Evolutionary conservation across 2,329 filamentous ascomycete genomes (phyloP), one percentile per base, ranked within the genome.

Genomic region (Aspergillus pseudoviridinutans): DNA sequence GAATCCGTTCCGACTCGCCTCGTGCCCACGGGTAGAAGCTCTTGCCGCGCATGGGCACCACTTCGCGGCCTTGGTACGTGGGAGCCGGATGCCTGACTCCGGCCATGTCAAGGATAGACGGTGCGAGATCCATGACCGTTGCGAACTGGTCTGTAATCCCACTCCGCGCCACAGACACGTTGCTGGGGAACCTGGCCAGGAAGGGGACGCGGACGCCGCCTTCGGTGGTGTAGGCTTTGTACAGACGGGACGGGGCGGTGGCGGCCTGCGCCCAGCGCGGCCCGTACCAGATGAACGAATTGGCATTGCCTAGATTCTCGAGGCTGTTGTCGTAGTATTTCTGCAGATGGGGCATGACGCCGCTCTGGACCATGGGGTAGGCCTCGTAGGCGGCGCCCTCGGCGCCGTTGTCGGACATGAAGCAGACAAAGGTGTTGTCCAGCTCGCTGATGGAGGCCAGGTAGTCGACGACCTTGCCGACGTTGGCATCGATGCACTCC

Each of bases 401-500:
- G 10, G 84, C 84, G 2, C 84, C 84, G 59, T 87, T 87, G 70
- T 87, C 84, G 1, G 79, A 83, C 74, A 87, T 81, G 76, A 87
- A 87, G 65, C 81, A 79, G 52, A 88, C 77, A 59, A 87, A 83
- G 2, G 85, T 88, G 67, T 87, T 86, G 60, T 87, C 84, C 0
- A 84, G 75, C 66, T 87, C 84, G 56, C 79, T 82, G 2, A 79
- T 82, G 47, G 78, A 67, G 56, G 82, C 74, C 2, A 87, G 77
- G 62, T 86, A 82, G 38, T 82, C 74, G 24, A 86, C 72, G 2
- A 87, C 80, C 56, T 82, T 82, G 41, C 84, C 84, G 20, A 88
- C 79, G 58, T 86, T 84, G 57, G 68, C 68, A 63, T 88, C 85
- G 54, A 87, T 86, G 53, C 76, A 77, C 56, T 87, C 84, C 3